Base-by-base conservation (phyloP, 352 stramenopile genomes). In the Pilasporangium apinafurcum region DNA sequence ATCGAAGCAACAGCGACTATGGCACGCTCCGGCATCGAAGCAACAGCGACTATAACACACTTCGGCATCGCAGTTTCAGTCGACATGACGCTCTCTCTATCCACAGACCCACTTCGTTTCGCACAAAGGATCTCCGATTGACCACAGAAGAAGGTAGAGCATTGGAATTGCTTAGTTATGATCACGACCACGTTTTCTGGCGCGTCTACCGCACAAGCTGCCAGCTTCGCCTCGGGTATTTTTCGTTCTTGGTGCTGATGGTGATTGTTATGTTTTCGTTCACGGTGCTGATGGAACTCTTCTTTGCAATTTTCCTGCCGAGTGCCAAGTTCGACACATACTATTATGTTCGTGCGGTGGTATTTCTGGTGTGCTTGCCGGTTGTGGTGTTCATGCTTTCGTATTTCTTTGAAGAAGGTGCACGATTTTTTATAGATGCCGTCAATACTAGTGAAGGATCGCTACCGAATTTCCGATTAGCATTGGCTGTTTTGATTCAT, bases 181-280 rank as follows among this genome's bases (percentile, higher is more conserved):
- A n/a, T n/a, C n/a, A n/a, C n/a, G n/a, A n/a, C n/a, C n/a, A n/a
- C n/a, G n/a, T n/a, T n/a, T n/a, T n/a, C n/a, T n/a, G n/a, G n/a
- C n/a, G n/a, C n/a, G 29, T 52, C 43, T 62, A 58, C 51, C 55
- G 59, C 44, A 50, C 51, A 37, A 16, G 44, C 16, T 69, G 59
- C 51, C 54, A 62, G 39, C 47, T 69, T 16, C 48, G 57, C 31
- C 59, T 65, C 18, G 52, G 55, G 24, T 69, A 69, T 38, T 31
- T 69, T 18, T 53, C 59, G 21, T 69, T 69, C 34, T 40, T 69
- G 14, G 56, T 65, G 48, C 44, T 65, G 34, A 66, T 69, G 59
- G 39, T 62, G 18, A 53, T 69, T 31, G 28, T 69, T 43, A 62
- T 69, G 41, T 62, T 66, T 35, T 69, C 59, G 30, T 65, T 69